A percentile compares a stretch with the other conserved stretches of the same genome.
phyloP scores from a whole-genome alignment of 2,329 filamentous ascomycete genomes.

The Penicillium sp. region DNA sequence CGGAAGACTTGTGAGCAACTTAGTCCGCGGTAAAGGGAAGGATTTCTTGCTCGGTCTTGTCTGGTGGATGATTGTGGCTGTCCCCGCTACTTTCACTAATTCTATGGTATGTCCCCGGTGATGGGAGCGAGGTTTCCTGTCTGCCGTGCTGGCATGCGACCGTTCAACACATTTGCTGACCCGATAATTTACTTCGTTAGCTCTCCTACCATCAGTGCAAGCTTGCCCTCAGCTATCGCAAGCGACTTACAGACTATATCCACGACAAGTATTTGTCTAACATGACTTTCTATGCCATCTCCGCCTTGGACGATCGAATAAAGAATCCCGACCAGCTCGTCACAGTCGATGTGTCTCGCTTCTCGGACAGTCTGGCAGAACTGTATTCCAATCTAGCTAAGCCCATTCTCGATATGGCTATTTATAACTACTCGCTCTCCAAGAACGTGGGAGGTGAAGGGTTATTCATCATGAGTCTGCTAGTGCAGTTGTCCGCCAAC shows the following conservation, averaged over 20 bases:
- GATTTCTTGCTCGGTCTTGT: constrained; percentile 81
- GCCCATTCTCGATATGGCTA: constrained; percentile 85
- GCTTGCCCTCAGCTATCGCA: constrained; percentile 83
- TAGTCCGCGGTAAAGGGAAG: constrained; percentile 82
- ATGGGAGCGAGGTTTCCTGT: background rate
- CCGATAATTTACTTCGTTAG: constrained; percentile 39
- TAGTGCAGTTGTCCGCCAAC: constrained; percentile 85
- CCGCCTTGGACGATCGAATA: constrained; percentile 89
- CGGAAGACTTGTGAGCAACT: constrained; percentile 78
- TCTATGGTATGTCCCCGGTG: constrained; percentile 64
- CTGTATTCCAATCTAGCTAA: constrained; percentile 95
- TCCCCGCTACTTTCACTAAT: constrained; percentile 95
- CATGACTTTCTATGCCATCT: constrained; percentile 95
- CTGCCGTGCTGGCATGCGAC: constrained; percentile 2
- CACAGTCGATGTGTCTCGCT: constrained; percentile 90
- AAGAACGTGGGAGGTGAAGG: constrained; percentile 93
- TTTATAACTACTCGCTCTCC: constrained; percentile 91
- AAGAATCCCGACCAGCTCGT: constrained; percentile 98
- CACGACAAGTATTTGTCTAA: constrained; percentile 95
- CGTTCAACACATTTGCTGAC: constrained; percentile 6
- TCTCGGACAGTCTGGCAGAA: constrained; percentile 88
- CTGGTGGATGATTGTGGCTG: constrained; percentile 97
- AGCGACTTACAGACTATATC: constrained; percentile 83
- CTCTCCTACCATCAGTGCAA: constrained; percentile 95
- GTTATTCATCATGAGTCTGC: constrained; percentile 84